A percentile compares a stretch with the other conserved stretches of the same genome.
phyloP scores from a whole-genome alignment of 345 rosid species.

The Populus davidiana region DNA sequence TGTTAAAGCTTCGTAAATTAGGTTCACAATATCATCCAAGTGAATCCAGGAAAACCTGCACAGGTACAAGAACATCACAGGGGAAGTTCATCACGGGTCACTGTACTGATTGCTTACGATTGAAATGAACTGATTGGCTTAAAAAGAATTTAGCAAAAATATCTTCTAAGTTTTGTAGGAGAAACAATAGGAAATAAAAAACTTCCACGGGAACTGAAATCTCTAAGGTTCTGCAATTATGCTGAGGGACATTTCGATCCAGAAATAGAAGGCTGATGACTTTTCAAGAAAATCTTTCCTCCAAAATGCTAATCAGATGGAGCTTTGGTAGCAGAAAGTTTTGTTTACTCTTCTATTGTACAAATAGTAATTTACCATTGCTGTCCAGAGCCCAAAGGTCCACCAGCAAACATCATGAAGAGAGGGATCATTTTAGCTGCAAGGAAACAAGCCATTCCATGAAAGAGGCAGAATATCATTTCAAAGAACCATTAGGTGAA shows the following conservation, averaged over 20 bases:
- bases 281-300: neutral
- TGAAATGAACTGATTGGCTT: neutral
- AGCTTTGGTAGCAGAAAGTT: neutral
- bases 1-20: slow-evolving; percentile 73
- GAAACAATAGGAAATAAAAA: too few relatives aligned
- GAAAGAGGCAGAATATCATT: too few relatives aligned
- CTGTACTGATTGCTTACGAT: neutral
- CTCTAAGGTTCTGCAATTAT: neutral
- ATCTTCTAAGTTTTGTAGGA: too few relatives aligned
- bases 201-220: too few relatives aligned
- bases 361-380: slow-evolving; percentile 56
- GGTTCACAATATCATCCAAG: slow-evolving; percentile 80
- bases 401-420: slow-evolving; percentile 93
- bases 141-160: neutral
- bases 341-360: neutral
- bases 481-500: too few relatives aligned
- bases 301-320: too few relatives aligned
- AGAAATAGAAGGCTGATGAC: neutral
- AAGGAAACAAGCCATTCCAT: slow-evolving; percentile 7
- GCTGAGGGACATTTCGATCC: too few relatives aligned
- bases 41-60: slow-evolving; percentile 98
- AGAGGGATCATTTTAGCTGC: slow-evolving; percentile 95
- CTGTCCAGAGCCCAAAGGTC: slow-evolving; percentile 87
- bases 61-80: slow-evolving; percentile 4
- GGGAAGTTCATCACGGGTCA: neutral